Conservation (phyloP, 768 basidiomycete species). For the Lactifluus hygrophoroides region DNA sequence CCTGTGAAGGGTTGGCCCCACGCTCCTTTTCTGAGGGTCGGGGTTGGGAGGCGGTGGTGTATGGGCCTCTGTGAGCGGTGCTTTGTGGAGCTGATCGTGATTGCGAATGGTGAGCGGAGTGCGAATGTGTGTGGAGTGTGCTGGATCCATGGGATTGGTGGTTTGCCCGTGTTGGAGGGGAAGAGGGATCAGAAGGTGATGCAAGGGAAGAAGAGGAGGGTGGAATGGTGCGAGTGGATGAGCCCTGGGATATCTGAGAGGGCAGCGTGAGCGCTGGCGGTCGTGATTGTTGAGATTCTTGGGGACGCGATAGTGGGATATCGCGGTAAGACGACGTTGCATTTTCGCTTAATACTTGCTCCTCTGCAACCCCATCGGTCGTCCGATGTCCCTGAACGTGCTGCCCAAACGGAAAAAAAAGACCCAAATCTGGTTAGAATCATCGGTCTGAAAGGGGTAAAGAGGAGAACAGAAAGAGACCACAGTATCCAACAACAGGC, state of each 20-base stretch:
- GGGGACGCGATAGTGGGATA: neutral
- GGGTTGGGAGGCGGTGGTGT: neutral
- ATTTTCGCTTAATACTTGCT: neutral
- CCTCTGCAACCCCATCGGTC: neutral
- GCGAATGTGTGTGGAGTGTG: neutral
- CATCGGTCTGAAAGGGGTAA: neutral
- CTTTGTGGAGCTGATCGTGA: neutral
- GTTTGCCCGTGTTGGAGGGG: neutral
- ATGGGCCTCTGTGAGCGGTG: neutral
- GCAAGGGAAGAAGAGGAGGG: constrained; percentile 9
- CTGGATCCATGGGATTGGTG: constrained; percentile 2
- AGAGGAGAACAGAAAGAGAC: neutral
- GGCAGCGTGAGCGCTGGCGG: neutral
- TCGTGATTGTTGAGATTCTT: neutral
- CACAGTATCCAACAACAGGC: neutral
- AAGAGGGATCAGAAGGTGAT: neutral
- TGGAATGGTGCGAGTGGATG: constrained; percentile 13
- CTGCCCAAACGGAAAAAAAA: neutral
- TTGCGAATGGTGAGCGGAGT: neutral
- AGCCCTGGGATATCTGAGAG: neutral
- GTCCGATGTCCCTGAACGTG: neutral
- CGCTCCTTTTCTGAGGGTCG: neutral
- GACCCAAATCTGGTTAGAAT: neutral
- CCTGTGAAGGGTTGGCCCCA: neutral
- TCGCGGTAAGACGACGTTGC: neutral